Conservation (phyloP, 148 eudicot genomes). For the Fagopyrum tataricum region DNA sequence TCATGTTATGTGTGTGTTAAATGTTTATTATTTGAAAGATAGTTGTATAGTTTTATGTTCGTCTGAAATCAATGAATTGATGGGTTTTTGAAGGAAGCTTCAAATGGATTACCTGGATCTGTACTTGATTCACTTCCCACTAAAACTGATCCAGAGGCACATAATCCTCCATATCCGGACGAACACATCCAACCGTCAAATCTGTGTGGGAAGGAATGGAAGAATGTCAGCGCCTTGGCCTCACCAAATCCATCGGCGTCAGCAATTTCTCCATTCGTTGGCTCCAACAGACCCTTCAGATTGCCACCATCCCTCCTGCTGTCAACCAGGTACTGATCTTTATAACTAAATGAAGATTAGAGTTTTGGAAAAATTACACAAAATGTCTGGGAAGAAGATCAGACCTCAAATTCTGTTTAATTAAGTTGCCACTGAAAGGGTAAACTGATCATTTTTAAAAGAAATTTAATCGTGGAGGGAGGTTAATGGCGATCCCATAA, state of each 20-base stretch:
- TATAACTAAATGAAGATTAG: not conserved
- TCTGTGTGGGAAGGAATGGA: conserved; percentile 27
- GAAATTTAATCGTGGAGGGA: no score
- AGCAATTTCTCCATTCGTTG: conserved; percentile 19
- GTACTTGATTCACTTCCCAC: conserved; percentile 28
- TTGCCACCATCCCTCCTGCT: conserved; percentile 20
- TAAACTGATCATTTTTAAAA: no score
- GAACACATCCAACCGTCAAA: conserved; percentile 23
- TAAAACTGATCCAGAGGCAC: conserved; percentile 25
- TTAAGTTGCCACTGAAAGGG: not conserved
- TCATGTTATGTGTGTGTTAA: not conserved
- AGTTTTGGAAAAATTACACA: not conserved
- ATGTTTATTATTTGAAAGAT: not conserved
- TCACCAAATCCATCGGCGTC: conserved; percentile 20
- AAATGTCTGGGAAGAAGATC: not conserved
- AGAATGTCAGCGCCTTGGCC: conserved; percentile 21
- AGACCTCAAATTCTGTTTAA: not conserved
- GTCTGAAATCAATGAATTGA: not conserved
- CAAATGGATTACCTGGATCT: conserved; percentile 30
- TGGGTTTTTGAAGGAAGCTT: conserved; percentile 21
- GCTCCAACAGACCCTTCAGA: conserved; percentile 11
- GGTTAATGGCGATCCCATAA: no score
- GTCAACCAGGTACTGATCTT: conserved; percentile 17
- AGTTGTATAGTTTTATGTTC: not conserved
- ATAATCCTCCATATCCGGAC: conserved; percentile 15